These are phyloP conservation scores for Halenospora varia DNA, from an alignment of 495 filamentous ascomycete genomes.

Conservation along the genomic window DNA sequence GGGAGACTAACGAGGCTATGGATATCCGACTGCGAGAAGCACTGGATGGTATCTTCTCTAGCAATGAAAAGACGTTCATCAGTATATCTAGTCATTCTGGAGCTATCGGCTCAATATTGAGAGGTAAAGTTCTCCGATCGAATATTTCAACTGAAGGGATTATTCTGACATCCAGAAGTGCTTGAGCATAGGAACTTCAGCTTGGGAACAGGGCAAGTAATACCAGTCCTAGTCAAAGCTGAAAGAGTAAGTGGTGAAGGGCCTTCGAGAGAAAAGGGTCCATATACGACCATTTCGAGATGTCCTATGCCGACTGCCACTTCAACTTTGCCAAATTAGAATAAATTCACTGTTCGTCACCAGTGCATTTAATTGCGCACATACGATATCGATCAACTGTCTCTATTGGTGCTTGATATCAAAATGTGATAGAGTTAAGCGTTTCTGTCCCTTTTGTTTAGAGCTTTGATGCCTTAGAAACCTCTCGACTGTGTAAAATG, in stretches of 20 bases:
- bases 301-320: constrained; percentile 5
- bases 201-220: constrained; percentile 63
- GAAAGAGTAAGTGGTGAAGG: constrained; percentile 8
- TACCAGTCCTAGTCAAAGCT: constrained; percentile 64
- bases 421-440: too few species aligned
- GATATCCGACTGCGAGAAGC: constrained; percentile 48
- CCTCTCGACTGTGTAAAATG: too few species aligned
- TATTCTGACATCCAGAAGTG: constrained; percentile 23
- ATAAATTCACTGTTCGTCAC: too few species aligned
- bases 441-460: too few species aligned
- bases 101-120: constrained; percentile 54
- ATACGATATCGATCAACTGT: too few species aligned
- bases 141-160: neutral
- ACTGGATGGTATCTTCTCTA: constrained; percentile 60
- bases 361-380: too few species aligned
- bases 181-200: constrained; percentile 58
- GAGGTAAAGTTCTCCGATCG: constrained; percentile 30
- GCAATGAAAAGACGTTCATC: constrained; percentile 56
- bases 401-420: too few species aligned
- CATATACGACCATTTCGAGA: neutral
- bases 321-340: neutral
- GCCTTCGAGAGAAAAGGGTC: neutral
- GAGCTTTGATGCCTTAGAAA: too few species aligned
- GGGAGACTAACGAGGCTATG: constrained; percentile 52
- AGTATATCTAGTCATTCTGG: constrained; percentile 68